Base-by-base conservation (phyloP, 768 basidiomycete species). In the Calocera cornea region DNA sequence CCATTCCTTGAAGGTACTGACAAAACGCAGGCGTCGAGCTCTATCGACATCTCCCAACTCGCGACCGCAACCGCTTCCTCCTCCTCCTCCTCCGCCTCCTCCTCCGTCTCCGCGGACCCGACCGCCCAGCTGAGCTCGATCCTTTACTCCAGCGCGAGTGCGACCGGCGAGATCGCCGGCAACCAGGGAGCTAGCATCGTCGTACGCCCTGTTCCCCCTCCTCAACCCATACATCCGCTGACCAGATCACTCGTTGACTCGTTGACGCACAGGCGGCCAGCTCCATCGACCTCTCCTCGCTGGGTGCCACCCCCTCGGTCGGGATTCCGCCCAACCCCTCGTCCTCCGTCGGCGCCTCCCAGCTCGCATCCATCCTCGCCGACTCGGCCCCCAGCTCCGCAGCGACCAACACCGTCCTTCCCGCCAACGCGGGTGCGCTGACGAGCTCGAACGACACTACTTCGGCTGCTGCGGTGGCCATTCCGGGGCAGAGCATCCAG, bases 401-500 rank as follows among this genome's bases (percentile, higher is more conserved):
- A 11, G 2, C 27, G 14, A 16, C 27, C 31, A 2, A 2, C 27
- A 60, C 11, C 54, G 31, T 27, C 24, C 14, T 33, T 8, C 14
- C 31, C 14, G 24, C 54, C 54, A 60, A 33, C 54, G 24, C 54
- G 11, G 54, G 54, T 10, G 54, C 54, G 14, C 31, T 60, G 27
- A 11, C 24, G 22, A 16, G 14, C 16, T 5, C 54, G 16, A 60
- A 60, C 54, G 54, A 31, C 31, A 60, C 76, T 34, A 71, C 79
- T 29, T 69, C 72, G 1, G 71, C 72, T 10, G 75, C 78, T 1
- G 75, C 81, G 2, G 89, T 90, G 75, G 71, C 77, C 34, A 77
- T 91, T 40, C 91, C 91, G 12, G 91, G 91, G 24, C 88, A 84
- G 77, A 80, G 82, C 67, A 72, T 92, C 19, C 82, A 84, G 44